phyloP scores from a whole-genome alignment of 495 filamentous ascomycete species.

The Pyronema domesticum region DNA sequence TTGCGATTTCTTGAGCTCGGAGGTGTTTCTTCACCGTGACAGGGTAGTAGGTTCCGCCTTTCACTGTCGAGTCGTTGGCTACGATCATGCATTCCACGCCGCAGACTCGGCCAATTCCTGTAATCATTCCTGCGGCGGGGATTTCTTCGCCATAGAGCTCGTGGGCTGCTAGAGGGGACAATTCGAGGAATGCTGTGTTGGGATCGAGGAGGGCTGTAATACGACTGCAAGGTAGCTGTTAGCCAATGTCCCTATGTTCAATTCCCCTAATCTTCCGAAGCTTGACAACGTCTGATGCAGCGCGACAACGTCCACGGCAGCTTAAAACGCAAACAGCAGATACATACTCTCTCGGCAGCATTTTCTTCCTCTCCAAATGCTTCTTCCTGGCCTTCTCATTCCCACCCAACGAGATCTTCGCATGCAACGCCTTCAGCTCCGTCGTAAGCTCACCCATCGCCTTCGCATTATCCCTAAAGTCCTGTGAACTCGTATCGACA shows the following conservation, averaged over 20 bases:
- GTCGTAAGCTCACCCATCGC: conserved; percentile 59
- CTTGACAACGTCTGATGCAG: no score
- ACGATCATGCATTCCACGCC: conserved; percentile 89
- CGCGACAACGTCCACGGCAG: neutral
- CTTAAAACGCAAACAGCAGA: no score
- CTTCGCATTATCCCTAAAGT: conserved; percentile 64
- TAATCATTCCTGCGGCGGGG: conserved; percentile 75
- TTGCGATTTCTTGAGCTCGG: conserved; percentile 75
- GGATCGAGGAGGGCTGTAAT: conserved; percentile 76
- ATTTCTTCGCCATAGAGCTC: conserved; percentile 73
- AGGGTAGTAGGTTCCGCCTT: conserved; percentile 97
- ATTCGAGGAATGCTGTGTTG: conserved; percentile 77
- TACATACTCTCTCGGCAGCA: conserved; percentile 65
- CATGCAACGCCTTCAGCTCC: conserved; percentile 49
- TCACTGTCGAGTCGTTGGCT: conserved; percentile 73
- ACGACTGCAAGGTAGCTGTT: conserved; percentile 29
- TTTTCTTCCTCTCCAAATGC: conserved; percentile 74
- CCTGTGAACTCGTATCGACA: conserved; percentile 57
- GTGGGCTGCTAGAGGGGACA: conserved; percentile 74
- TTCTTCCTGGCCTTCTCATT: conserved; percentile 72
- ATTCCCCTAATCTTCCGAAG: neutral
- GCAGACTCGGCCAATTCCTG: conserved; percentile 76
- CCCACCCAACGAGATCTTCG: conserved; percentile 55
- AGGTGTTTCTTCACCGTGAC: conserved; percentile 98
- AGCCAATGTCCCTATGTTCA: neutral